phyloP scores from a whole-genome alignment of 768 basidiomycete genomes.

The Boletus sp. region DNA sequence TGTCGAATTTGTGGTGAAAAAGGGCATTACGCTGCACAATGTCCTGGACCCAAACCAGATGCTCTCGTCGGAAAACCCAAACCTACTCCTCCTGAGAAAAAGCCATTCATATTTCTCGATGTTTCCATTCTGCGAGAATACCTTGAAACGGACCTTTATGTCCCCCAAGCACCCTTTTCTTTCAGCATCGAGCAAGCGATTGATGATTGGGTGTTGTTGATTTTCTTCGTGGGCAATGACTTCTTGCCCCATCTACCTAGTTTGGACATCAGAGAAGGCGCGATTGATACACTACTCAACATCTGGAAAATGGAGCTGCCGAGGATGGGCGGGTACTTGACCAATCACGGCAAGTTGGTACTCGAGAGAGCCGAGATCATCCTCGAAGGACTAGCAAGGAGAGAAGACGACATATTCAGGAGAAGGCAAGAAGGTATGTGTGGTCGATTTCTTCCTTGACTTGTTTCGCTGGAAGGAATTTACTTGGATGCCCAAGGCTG shows the following conservation, averaged over 20 bases:
- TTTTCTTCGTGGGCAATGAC: conserved; percentile 99
- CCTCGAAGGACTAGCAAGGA: conserved; percentile 88
- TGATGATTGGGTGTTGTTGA: conserved; percentile 99
- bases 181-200: conserved; percentile 96
- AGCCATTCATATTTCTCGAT: conserved; percentile 99
- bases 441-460: conserved; percentile 13
- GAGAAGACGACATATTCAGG: conserved; percentile 95
- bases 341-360: conserved; percentile 88
- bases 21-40: conserved; percentile 94
- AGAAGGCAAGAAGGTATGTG: conserved; percentile 86
- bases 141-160: conserved; percentile 91
- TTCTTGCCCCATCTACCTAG: conserved; percentile 95
- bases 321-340: conserved; percentile 96
- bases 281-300: conserved; percentile 92
- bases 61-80: conserved; percentile 44
- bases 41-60: conserved; percentile 77
- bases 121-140: conserved; percentile 95
- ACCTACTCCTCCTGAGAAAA: conserved; percentile 56
- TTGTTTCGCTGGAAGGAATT: conserved; percentile 3
- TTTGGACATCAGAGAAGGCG: conserved; percentile 98
- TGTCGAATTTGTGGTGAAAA: conserved; percentile 94
- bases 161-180: conserved; percentile 72
- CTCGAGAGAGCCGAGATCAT: conserved; percentile 88
- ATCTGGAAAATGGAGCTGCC: conserved; percentile 95
- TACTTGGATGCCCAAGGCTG: conserved; percentile 9